Percentiles rank a stretch among this genome's conserved stretches.
These are phyloP conservation scores for Tilletia walkeri DNA, from an alignment of 1,284 basidiomycete species.

Conservation along the genomic window DNA sequence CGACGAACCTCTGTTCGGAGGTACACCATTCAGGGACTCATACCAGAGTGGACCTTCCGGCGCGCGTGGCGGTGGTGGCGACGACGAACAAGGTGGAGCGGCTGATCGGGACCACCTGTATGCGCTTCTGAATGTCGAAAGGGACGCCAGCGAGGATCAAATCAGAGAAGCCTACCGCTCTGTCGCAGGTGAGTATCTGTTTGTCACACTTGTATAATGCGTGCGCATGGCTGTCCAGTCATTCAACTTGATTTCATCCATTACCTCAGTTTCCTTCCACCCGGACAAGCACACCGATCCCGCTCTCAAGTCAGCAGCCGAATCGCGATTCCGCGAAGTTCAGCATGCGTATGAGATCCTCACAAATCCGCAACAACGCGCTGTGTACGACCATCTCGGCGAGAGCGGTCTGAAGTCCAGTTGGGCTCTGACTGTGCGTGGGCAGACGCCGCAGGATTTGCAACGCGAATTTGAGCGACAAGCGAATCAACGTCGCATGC, in stretches of 20 bases:
- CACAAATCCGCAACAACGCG: slow-evolving; percentile 71
- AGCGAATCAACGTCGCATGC: slow-evolving; percentile 55
- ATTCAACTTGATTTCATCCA: slow-evolving; percentile 4
- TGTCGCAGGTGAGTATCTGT: slow-evolving; percentile 60
- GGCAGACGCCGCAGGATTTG: slow-evolving; percentile 64
- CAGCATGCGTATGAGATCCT: slow-evolving; percentile 73
- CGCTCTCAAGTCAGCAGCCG: slow-evolving; percentile 64
- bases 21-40: slow-evolving; percentile 40
- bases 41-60: neutral
- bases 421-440: slow-evolving; percentile 59
- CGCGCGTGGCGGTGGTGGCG: neutral
- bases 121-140: slow-evolving; percentile 67
- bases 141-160: slow-evolving; percentile 66
- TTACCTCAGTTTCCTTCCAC: slow-evolving; percentile 66
- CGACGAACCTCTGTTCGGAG: slow-evolving; percentile 50
- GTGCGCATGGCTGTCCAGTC: neutral
- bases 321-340: slow-evolving; percentile 69
- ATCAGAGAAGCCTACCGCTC: slow-evolving; percentile 71
- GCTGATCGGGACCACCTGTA: slow-evolving; percentile 26
- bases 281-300: slow-evolving; percentile 77
- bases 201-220: neutral
- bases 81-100: slow-evolving; percentile 16
- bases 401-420: slow-evolving; percentile 62
- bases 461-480: slow-evolving; percentile 60
- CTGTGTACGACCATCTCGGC: slow-evolving; percentile 75